phyloP scores from a whole-genome alignment of 768 basidiomycete species.

The Hericium alpestre region DNA sequence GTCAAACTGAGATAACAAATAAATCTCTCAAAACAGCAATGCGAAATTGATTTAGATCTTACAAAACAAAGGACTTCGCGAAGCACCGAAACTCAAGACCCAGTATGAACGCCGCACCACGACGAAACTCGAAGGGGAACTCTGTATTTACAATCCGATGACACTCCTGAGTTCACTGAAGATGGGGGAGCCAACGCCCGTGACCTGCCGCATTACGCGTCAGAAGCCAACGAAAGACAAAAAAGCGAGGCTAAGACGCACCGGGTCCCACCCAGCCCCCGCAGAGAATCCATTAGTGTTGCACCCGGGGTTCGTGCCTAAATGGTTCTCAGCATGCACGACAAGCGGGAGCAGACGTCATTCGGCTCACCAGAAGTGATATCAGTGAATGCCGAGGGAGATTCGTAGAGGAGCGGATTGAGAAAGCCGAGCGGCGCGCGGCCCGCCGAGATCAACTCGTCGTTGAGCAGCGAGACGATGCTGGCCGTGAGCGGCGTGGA shows the following conservation, averaged over 20 bases:
- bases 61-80: too few relatives aligned
- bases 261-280: neutral
- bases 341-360: neutral
- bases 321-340: neutral
- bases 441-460: constrained; percentile 19
- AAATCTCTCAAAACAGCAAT: too few relatives aligned
- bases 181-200: constrained; percentile 27
- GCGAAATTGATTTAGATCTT: too few relatives aligned
- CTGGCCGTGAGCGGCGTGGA: constrained; percentile 25
- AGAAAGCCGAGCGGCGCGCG: constrained; percentile 22
- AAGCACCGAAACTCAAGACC: too few relatives aligned
- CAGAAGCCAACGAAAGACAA: too few relatives aligned
- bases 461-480: constrained; percentile 25
- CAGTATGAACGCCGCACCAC: too few relatives aligned
- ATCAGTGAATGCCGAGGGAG: constrained; percentile 24
- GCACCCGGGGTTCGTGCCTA: neutral
- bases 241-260: neutral
- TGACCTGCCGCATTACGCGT: constrained; percentile 14
- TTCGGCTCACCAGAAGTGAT: constrained; percentile 19
- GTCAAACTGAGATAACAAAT: too few relatives aligned
- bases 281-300: neutral
- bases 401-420: constrained; percentile 23
- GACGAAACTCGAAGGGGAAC: too few relatives aligned
- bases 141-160: neutral
- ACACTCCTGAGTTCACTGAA: constrained; percentile 17